Conservation (phyloP, 1,284 basidiomycete genomes). For the Mrakiaceae sp. region DNA sequence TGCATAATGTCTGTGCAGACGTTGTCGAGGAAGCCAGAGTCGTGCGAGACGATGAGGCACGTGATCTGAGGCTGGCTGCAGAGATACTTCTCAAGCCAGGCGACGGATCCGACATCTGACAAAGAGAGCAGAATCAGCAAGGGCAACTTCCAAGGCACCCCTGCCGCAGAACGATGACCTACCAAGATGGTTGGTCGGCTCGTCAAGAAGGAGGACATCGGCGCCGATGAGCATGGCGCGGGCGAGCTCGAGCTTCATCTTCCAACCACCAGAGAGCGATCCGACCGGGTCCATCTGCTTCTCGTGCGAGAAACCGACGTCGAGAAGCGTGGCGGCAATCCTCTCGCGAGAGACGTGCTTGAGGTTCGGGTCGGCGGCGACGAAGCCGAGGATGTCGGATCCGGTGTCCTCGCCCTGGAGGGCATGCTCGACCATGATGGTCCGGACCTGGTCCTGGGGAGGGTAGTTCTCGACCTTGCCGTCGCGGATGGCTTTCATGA, state of each 20-base stretch:
- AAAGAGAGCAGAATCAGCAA: slow-evolving; percentile 30
- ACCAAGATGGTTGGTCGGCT: slow-evolving; percentile 87
- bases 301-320: slow-evolving; percentile 83
- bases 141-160: slow-evolving; percentile 7
- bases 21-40: slow-evolving; percentile 94
- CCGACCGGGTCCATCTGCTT: slow-evolving; percentile 78
- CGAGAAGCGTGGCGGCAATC: slow-evolving; percentile 64
- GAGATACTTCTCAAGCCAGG: slow-evolving; percentile 89
- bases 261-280: slow-evolving; percentile 95
- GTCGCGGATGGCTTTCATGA: slow-evolving; percentile 90
- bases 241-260: slow-evolving; percentile 85
- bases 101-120: slow-evolving; percentile 79
- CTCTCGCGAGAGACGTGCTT: slow-evolving; percentile 49
- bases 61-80: slow-evolving; percentile 70
- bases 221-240: slow-evolving; percentile 96
- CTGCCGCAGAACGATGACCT: slow-evolving; percentile 18
- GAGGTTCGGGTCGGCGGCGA: slow-evolving; percentile 47
- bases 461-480: slow-evolving; percentile 93
- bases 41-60: slow-evolving; percentile 92
- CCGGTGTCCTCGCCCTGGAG: slow-evolving; percentile 84
- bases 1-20: slow-evolving; percentile 95
- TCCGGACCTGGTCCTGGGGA: slow-evolving; percentile 70
- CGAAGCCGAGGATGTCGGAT: slow-evolving; percentile 73
- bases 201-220: slow-evolving; percentile 79
- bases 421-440: slow-evolving; percentile 93